Evolutionary conservation across 371 early-diverging fungal genomes (phyloP).

Genomic region (Mortierella sp.): DNA sequence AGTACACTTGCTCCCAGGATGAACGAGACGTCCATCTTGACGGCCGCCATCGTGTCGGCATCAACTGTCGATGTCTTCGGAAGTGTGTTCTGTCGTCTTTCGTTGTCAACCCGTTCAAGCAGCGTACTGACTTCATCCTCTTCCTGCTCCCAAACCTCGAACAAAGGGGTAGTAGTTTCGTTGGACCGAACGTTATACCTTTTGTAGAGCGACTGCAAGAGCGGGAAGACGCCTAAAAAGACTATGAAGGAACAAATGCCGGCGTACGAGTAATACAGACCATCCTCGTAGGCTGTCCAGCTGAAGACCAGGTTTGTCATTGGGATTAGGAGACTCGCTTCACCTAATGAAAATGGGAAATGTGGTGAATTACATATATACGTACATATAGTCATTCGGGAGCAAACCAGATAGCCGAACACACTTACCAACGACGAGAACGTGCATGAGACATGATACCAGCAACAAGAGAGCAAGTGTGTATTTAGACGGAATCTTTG

Average conservation of each 20-base stretch:
- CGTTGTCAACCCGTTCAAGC: too few species aligned
- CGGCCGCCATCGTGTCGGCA: background rate
- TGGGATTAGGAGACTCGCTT: constrained; percentile 2
- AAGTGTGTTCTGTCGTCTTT: background rate
- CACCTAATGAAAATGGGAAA: background rate
- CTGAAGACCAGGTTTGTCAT: constrained; percentile 23
- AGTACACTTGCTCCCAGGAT: background rate
- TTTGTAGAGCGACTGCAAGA: constrained; percentile 15
- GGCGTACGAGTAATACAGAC: constrained; percentile 9
- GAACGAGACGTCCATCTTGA: constrained; percentile 23
- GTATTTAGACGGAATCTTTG: constrained; percentile 13
- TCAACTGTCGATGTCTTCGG: background rate
- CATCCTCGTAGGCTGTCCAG: constrained; percentile 18
- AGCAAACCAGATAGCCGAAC: too few species aligned
- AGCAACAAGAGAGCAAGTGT: background rate
- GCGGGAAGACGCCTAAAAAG: constrained; percentile 7
- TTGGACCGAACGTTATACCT: background rate
- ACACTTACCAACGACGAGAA: constrained; percentile 4
- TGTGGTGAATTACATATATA: background rate
- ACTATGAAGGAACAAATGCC: constrained; percentile 1
- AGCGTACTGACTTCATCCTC: background rate
- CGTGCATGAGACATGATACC: background rate
- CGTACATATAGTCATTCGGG: too few species aligned
- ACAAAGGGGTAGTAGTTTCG: too few species aligned
- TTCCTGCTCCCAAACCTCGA: too few species aligned